These are phyloP conservation scores for Rhizopus stolonifer DNA, from an alignment of 371 early-diverging fungal genomes.

Conservation along the genomic window DNA sequence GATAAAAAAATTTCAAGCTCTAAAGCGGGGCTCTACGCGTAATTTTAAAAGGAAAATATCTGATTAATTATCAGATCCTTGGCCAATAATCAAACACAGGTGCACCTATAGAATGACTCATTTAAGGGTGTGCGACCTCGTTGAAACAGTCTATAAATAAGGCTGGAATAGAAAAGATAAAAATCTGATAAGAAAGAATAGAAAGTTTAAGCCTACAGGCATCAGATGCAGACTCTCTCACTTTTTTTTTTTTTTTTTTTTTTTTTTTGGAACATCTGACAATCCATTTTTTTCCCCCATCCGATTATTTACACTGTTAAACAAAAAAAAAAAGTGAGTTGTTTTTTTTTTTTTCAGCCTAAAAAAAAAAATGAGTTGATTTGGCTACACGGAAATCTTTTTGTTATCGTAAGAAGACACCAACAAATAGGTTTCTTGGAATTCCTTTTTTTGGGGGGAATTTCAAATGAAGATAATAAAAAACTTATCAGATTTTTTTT, in stretches of 20 bases:
- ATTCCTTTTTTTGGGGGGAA: neutral
- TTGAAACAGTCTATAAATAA: neutral
- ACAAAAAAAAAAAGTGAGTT: neutral
- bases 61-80: conserved; percentile 5
- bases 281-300: neutral
- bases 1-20: conserved; percentile 5
- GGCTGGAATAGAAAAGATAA: neutral
- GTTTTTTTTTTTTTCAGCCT: neutral
- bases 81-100: conserved; percentile 1
- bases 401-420: neutral
- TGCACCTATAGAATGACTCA: conserved; percentile 2
- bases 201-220: neutral
- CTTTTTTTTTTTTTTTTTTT: no score
- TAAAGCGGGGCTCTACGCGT: neutral
- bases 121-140: neutral
- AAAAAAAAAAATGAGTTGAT: neutral
- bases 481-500: conserved; percentile 2
- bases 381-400: no score
- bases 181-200: neutral
- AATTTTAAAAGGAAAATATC: neutral
- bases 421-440: neutral
- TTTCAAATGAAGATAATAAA: neutral
- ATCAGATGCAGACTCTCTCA: neutral
- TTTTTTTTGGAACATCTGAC: neutral
- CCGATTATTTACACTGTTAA: neutral